phyloP scores from a whole-genome alignment of 73 alveolate species.

The Paramecium sexaurelia region DNA sequence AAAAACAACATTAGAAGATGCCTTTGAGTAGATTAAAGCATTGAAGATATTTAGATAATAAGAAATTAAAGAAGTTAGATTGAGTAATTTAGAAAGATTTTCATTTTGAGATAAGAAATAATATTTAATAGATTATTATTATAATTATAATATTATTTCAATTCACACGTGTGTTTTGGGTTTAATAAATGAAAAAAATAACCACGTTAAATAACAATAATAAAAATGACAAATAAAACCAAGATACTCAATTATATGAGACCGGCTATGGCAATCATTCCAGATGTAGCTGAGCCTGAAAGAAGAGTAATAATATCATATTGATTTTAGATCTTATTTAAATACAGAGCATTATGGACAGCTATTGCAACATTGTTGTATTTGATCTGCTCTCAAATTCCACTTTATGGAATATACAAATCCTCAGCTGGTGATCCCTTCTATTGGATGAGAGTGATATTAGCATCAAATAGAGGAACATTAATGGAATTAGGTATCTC shows the following conservation, averaged over 20 bases:
- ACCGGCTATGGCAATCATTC: constrained; percentile 97
- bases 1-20: background rate
- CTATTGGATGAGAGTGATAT: constrained; percentile 99
- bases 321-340: constrained; percentile 62
- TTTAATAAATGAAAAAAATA: background rate
- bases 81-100: background rate
- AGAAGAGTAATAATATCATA: constrained; percentile 72
- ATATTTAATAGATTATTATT: background rate
- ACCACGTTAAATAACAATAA: constrained; percentile 34
- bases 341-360: constrained; percentile 98
- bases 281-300: constrained; percentile 96
- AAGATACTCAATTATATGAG: constrained; percentile 87
- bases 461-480: constrained; percentile 99
- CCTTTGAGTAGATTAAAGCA: background rate
- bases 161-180: constrained; percentile 39
- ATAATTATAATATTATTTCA: background rate
- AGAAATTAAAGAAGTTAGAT: background rate
- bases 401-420: constrained; percentile 97
- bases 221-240: constrained; percentile 74
- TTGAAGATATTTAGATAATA: background rate
- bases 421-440: constrained; percentile 97
- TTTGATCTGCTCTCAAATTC: constrained; percentile 99
- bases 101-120: background rate
- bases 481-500: constrained; percentile 99
- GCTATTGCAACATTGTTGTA: constrained; percentile 96